Conservation (phyloP, 208 protist genomes). For the Blastocrithidia nonstop region DNA sequence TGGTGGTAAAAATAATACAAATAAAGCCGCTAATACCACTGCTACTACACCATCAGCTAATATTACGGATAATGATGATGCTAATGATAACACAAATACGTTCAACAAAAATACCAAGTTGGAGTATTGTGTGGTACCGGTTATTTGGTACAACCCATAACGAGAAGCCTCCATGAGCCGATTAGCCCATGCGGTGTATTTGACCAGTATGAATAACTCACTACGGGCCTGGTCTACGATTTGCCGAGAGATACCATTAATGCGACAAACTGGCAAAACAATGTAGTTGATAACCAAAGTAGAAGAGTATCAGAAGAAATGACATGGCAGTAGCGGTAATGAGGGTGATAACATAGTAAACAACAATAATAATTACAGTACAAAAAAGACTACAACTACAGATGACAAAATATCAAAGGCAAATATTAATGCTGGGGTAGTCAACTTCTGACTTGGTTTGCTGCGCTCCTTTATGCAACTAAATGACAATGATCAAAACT, state of each 20-base stretch:
- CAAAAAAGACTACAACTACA: too few species aligned
- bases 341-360: not conserved
- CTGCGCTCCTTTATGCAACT: too few species aligned
- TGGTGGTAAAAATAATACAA: too few species aligned
- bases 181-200: not conserved
- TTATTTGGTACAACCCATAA: not conserved
- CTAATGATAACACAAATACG: too few species aligned
- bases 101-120: not conserved
- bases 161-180: not conserved
- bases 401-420: too few species aligned
- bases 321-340: not conserved
- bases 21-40: too few species aligned
- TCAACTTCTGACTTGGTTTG: too few species aligned
- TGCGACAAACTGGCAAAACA: not conserved
- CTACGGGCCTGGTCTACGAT: not conserved
- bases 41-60: too few species aligned
- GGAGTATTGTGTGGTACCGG: not conserved
- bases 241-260: not conserved
- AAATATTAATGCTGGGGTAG: too few species aligned
- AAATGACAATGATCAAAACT: too few species aligned
- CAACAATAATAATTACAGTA: too few species aligned
- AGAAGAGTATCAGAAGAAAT: not conserved
- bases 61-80: too few species aligned
- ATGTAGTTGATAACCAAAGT: not conserved
- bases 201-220: not conserved